Evolutionary conservation across 2,329 filamentous ascomycete species (phyloP), one percentile per base, ranked within the genome.

Genomic region (Penicillium brevicompactum): DNA sequence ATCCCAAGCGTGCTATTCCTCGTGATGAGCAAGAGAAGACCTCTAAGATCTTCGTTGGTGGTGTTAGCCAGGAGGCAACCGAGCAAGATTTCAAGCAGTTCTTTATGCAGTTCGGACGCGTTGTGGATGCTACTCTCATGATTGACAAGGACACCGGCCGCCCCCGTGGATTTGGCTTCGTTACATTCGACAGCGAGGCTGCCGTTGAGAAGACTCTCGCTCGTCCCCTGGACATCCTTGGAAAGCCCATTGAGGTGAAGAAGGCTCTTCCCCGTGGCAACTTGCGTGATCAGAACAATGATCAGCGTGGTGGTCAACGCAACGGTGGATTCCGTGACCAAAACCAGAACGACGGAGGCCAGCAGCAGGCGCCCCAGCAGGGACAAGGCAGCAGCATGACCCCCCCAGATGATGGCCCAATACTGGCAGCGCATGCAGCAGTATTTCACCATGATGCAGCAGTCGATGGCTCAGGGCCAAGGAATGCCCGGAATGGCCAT

Each of bases 81-180:
- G 94, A 99, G 69, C 88, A 92, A 59, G 92, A 97, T 71, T 99
- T 99, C 74, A 92, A 91, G 70, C 88, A 94, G 57, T 99, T 96
- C 77, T 99, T 99, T 78, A 91, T 90, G 69, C 91, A 96, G 69
- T 99, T 97, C 67, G 94, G 94, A 27, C 88, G 93, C 58, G 94
- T 99, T 18, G 88, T 99, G 38, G 94, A 99, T 76, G 94, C 94
- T 2, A 99, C 94, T 0, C 85, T 99, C 2, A 99, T 99, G 94
- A 99, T 99, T 87, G 94, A 99, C 74, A 99, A 99, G 77, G 94
- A 99, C 74, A 99, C 94, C 1, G 94, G 94, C n/a, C 86, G 94
- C 40, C 94, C 94, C 2, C 85, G 94, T 70, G 94, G 94, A 1
- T 99, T 99, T 69, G 94, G 94, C 13, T 99, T 99, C 73, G 94